Evolutionary conservation across 257 asterid genomes (phyloP).

Genomic region (Nicotiana otophora): DNA sequence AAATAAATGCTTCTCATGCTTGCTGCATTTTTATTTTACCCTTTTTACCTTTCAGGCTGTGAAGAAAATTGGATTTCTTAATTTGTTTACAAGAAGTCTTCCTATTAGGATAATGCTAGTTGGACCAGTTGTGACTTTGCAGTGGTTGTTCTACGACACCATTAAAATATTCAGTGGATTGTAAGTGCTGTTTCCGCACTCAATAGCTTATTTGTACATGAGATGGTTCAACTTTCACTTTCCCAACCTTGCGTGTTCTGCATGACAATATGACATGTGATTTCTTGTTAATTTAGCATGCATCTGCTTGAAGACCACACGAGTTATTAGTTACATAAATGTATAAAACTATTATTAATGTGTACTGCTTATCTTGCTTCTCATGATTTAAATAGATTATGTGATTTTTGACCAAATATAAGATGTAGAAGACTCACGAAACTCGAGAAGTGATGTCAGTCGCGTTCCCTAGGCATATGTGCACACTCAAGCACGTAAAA

Average conservation of each 20-base stretch:
- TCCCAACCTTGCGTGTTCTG: not conserved
- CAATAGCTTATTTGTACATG: not conserved
- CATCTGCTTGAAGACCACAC: not conserved
- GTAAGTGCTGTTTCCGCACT: conserved; percentile 23
- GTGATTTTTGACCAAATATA: not conserved
- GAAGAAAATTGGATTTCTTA: conserved; percentile 32
- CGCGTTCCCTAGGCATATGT: not conserved
- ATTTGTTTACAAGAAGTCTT: conserved; percentile 41
- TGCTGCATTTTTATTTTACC: not conserved
- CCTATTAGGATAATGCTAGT: conserved; percentile 42
- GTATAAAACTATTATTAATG: not conserved
- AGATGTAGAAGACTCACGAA: not conserved
- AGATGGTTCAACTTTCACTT: not conserved
- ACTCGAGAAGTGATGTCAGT: not conserved
- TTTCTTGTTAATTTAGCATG: not conserved
- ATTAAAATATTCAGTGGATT: conserved; percentile 38
- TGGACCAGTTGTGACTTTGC: conserved; percentile 43
- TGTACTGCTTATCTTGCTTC: not conserved
- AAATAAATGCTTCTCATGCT: not conserved
- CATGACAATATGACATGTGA: not conserved
- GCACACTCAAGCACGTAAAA: not conserved
- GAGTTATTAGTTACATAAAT: not conserved
- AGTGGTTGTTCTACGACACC: conserved; percentile 41
- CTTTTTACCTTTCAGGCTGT: conserved; percentile 25
- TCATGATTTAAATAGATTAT: not conserved